Evolutionary conservation across 73 alveolate genomes (phyloP).

Genomic region (Stentor roeselii): DNA sequence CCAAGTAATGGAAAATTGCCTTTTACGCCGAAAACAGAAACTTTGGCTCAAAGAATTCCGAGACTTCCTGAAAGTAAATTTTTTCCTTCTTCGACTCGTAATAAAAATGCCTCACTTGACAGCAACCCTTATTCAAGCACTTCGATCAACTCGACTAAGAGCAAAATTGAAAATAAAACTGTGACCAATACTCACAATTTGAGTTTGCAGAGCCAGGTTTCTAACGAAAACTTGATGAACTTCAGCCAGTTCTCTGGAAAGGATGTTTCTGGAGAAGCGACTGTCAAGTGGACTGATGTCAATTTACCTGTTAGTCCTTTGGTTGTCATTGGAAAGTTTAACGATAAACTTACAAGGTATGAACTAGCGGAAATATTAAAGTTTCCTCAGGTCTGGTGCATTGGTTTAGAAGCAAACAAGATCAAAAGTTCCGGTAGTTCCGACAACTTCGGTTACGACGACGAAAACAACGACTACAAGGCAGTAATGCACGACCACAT

Average conservation of each 20-base stretch:
- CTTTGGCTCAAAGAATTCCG: background rate
- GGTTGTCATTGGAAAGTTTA: background rate
- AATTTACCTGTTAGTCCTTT: background rate
- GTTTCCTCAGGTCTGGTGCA: constrained; percentile 28
- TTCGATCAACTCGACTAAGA: background rate
- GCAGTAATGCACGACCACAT: constrained; percentile 70
- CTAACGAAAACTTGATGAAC: background rate
- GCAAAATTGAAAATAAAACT: background rate
- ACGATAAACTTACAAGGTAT: constrained; percentile 20
- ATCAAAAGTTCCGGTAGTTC: background rate
- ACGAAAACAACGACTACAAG: constrained; percentile 79
- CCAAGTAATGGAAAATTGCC: background rate
- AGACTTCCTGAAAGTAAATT: background rate
- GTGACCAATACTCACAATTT: background rate
- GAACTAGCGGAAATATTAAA: constrained; percentile 31
- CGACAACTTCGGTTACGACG: constrained; percentile 76
- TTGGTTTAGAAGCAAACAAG: constrained; percentile 27
- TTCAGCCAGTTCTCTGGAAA: background rate
- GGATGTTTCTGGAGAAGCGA: background rate
- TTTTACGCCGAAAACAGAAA: background rate
- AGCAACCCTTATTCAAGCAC: background rate
- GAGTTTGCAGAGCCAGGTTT: background rate
- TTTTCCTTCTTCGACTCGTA: background rate
- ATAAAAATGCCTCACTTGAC: background rate
- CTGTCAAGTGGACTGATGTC: background rate